Evolutionary conservation across 495 filamentous ascomycete species (phyloP), one percentile per base, ranked within the genome.

Genomic region (Annulohypoxylon bovei): DNA sequence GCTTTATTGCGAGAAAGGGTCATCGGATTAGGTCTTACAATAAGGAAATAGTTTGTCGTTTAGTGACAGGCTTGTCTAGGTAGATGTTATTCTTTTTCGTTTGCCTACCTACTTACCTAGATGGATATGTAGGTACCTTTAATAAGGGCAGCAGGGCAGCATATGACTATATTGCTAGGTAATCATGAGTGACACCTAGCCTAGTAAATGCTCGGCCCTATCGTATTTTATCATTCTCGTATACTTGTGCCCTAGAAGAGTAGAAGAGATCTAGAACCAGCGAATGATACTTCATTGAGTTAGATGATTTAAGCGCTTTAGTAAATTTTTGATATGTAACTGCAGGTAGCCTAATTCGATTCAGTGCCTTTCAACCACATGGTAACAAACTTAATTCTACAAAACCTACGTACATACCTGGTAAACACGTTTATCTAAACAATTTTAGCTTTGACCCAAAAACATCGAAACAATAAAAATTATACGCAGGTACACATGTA

Each of bases 281-380:
- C 57, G 39, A 47, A 47, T 62, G 58, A 50, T 56, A n/a, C 53
- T 53, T 55, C 50, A 20, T 40, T n/a, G 16, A 40, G 62, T 53
- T 65, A 65, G 53, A 57, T 27, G 1, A 4, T 8, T 46, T 14
- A 11, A 44, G 25, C 14, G 55, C 12, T 59, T 20, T 14, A 25
- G 44, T 28, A 50, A 50, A 12, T 14, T 28, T n/a, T 50, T 22
- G 18, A n/a, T n/a, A n/a, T n/a, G 39, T 59, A 30, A 4, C 42
- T 59, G 23, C 16, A 47, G 18, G n/a, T 6, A 30, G 42, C 40
- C 57, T 49, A 37, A 65, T 65, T 58, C 40, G 62, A 50, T 39
- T 23, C 16, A 65, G 28, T 27, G 20, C 27, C 6, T 58, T 18
- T 53, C 39, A 20, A 42, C 39, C 35, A 53, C 35, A 57, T 65